Percentiles rank a stretch among this genome's conserved stretches.
Evolutionary conservation across 2,329 filamentous ascomycete genomes (phyloP).

Genomic region (Raffaelea arxii): DNA sequence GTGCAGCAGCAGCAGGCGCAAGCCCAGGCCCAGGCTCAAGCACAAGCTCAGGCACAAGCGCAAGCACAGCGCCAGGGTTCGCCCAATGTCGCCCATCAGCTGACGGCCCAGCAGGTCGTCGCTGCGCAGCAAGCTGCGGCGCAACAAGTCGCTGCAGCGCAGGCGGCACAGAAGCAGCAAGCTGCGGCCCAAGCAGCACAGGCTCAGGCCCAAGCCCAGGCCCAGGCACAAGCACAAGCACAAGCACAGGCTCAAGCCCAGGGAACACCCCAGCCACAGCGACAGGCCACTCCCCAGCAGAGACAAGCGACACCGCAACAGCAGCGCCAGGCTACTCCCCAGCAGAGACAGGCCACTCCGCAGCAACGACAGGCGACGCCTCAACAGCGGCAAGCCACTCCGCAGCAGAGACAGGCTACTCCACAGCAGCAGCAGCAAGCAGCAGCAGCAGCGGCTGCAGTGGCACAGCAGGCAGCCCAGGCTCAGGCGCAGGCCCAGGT

Average conservation of each 20-base stretch:
- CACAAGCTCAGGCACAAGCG: not conserved
- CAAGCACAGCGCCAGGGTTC: constrained; percentile 3
- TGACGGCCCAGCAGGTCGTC: constrained; percentile 8
- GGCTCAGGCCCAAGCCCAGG: not conserved
- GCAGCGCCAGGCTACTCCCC: no score
- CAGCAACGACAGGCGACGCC: no score
- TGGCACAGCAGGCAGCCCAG: not conserved
- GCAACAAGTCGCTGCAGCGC: no score
- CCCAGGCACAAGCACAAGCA: not conserved
- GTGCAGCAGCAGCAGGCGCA: constrained; percentile 1
- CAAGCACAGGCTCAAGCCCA: not conserved
- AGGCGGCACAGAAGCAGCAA: not conserved
- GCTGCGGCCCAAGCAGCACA: not conserved
- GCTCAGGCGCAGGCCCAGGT: not conserved
- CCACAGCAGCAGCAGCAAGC: no score
- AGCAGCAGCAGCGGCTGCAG: no score
- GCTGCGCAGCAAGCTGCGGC: no score
- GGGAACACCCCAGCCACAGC: not conserved
- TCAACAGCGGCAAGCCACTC: no score
- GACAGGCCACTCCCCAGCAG: no score
- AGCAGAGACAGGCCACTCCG: no score
- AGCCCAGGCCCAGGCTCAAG: constrained; percentile 1
- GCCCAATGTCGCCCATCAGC: no score
- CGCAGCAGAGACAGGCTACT: no score
- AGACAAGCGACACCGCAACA: no score